Conservation (phyloP, 1,284 basidiomycete species). For the Amylostereum areolatum region DNA sequence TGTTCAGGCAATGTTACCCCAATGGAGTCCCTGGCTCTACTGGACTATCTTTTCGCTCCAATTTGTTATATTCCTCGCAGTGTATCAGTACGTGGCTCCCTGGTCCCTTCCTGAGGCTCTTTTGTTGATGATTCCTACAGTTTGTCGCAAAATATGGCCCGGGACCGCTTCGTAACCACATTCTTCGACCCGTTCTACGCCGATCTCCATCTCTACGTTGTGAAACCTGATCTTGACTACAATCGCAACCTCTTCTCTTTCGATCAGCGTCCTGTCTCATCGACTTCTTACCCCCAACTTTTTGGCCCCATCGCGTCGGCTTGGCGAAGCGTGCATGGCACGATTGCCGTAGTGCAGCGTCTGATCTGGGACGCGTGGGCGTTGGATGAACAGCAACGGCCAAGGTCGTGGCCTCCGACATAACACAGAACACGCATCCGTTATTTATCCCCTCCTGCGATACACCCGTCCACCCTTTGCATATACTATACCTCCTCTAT, state of each 20-base stretch:
- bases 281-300: constrained; percentile 23
- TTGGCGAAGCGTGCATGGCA: constrained; percentile 21
- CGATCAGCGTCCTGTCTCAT: constrained; percentile 21
- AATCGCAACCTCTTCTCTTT: constrained; percentile 23
- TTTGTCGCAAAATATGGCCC: constrained; percentile 33
- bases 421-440: constrained; percentile 15
- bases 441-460: constrained; percentile 1
- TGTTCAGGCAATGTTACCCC: no score
- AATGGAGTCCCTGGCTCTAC: constrained; percentile 4
- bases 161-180: constrained; percentile 44
- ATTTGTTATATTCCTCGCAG: constrained; percentile 22
- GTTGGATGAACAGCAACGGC: constrained; percentile 14
- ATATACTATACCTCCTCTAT: no score
- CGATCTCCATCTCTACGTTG: constrained; percentile 52
- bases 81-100: no score
- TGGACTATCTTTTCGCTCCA: constrained; percentile 20
- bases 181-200: constrained; percentile 73
- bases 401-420: constrained; percentile 32
- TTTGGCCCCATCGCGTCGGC: constrained; percentile 22
- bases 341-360: constrained; percentile 22
- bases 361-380: constrained; percentile 30
- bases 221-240: constrained; percentile 36
- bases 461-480: not conserved
- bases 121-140: no score
- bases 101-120: no score